Base-by-base conservation (phyloP, 495 filamentous ascomycete species). In the Penicillium dipodomyicola region DNA sequence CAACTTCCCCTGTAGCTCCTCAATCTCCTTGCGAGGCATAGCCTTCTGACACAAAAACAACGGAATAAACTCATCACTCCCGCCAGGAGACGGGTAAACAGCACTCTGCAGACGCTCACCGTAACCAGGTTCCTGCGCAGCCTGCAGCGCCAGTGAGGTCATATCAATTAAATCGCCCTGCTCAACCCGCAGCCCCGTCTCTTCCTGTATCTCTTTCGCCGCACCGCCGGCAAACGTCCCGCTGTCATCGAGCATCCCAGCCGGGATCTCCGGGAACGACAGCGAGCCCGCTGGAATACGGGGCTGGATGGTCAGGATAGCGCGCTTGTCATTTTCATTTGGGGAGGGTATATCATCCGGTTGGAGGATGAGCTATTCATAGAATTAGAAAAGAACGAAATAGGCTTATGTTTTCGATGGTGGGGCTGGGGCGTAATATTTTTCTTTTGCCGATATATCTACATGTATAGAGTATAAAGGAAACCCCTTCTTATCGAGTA, bases 201-300 rank as follows among this genome's bases (percentile, higher is more conserved):
- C 92, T 70, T 96, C 90, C 22, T 84, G 60, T 48, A 96, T 92
- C 72, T 96, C 92, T 53, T 82, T 84, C 15, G 91, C 91, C 0
- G 91, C 92, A 2, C 80, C 81, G 3, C 92, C 91, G 6, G 80
- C 77, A 71, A 96, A 96, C 4, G 80, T 83, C 22, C 88, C 88
- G 39, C 72, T 77, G 56, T 89, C 84, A 63, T 96, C 91, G 8
- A 96, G 82, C 91, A 96, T 96, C 6, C 92, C 92, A 0, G 92
- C 92, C 0, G 92, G 92, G 19, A 96, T 75, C 67, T 96, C 92
- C 12, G 86, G 74, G 60, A 96, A 86, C 9, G 80, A 78, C 9
- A 96, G 73, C 6, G 85, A 87, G 0, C 88, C 91, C 10, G 88
- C 89, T 0, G 92, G 82, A 19, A 95, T 79, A 35, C 92, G 87